These are phyloP conservation scores for Cyberlindnera suaveolens DNA, from an alignment of 805 yeast genomes.

Conservation along the genomic window DNA sequence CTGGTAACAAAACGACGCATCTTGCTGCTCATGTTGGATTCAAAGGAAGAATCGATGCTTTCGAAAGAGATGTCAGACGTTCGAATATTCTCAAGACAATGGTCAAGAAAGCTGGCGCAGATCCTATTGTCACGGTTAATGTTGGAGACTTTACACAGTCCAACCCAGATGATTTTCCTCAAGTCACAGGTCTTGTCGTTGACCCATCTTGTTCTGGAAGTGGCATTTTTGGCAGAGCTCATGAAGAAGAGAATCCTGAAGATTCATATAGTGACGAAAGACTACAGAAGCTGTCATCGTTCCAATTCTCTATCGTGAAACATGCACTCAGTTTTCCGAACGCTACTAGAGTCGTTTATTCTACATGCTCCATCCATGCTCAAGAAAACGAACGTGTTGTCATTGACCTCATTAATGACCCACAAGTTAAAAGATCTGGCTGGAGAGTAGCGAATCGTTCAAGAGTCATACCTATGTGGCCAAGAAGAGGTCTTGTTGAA, in stretches of 20 bases:
- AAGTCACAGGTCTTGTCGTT: conserved; percentile 75
- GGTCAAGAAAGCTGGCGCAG: conserved; percentile 74
- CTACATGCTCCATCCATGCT: conserved; percentile 92
- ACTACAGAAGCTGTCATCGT: conserved; percentile 68
- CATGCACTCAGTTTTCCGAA: conserved; percentile 83
- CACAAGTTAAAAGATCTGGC: conserved; percentile 55
- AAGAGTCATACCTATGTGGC: conserved; percentile 79
- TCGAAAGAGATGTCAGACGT: conserved; percentile 77
- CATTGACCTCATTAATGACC: conserved; percentile 63
- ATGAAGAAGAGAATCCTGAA: conserved; percentile 42
- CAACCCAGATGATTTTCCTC: conserved; percentile 45
- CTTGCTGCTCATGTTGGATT: conserved; percentile 58
- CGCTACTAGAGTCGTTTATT: conserved; percentile 76
- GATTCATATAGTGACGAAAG: conserved; percentile 40
- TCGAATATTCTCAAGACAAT: conserved; percentile 65
- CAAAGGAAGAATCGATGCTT: conserved; percentile 56
- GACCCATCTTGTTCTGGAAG: conserved; percentile 98
- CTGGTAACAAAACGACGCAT: conserved; percentile 97
- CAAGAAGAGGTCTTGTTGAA: conserved; percentile 68
- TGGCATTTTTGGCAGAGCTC: conserved; percentile 78
- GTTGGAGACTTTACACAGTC: conserved; percentile 43
- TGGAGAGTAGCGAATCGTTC: conserved; percentile 61
- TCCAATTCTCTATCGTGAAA: conserved; percentile 81
- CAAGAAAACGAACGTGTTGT: conserved; percentile 94
- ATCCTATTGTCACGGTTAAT: conserved; percentile 36